phyloP scores from a whole-genome alignment of 805 yeast genomes.

The Nakazawaea sp. region DNA sequence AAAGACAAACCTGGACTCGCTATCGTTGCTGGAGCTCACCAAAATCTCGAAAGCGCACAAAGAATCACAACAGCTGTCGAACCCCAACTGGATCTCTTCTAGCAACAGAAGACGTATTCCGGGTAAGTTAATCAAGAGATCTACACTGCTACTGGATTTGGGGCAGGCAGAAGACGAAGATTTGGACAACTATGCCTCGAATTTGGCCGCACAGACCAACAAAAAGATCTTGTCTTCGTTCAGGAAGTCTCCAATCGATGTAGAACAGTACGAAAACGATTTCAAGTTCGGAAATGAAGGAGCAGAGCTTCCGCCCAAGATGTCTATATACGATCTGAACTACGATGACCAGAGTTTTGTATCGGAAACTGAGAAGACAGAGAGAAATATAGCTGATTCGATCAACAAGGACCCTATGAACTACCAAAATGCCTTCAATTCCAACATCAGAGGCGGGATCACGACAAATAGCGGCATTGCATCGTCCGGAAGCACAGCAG shows the following conservation, averaged over 20 bases:
- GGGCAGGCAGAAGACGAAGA: slow-evolving; percentile 7
- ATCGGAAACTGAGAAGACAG: slow-evolving; percentile 26
- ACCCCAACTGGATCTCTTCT: slow-evolving; percentile 31
- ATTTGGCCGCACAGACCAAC: slow-evolving; percentile 18
- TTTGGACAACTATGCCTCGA: slow-evolving; percentile 12
- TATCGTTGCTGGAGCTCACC: slow-evolving; percentile 14
- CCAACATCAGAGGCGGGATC: slow-evolving; percentile 18
- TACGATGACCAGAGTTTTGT: slow-evolving; percentile 32
- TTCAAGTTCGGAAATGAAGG: slow-evolving; percentile 26
- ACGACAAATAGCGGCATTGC: slow-evolving; percentile 12
- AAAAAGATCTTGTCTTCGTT: slow-evolving; percentile 13
- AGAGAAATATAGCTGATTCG: slow-evolving; percentile 6
- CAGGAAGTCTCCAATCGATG: slow-evolving; percentile 3
- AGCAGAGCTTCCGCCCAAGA: slow-evolving; percentile 41
- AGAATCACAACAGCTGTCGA: slow-evolving; percentile 9
- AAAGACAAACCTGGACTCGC: slow-evolving; percentile 10
- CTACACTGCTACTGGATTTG: slow-evolving; percentile 40
- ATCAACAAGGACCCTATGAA: slow-evolving; percentile 37
- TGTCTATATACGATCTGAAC: slow-evolving; percentile 42
- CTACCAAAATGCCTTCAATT: slow-evolving; percentile 38
- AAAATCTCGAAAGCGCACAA: slow-evolving; percentile 11
- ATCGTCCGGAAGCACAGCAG: slow-evolving; percentile 13
- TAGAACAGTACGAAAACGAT: slow-evolving; percentile 26
- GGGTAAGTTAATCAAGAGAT: slow-evolving; percentile 36
- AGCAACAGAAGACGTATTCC: slow-evolving; percentile 43